Base-by-base conservation (phyloP, 179 eudicot genomes). In the Nepenthes alata region DNA sequence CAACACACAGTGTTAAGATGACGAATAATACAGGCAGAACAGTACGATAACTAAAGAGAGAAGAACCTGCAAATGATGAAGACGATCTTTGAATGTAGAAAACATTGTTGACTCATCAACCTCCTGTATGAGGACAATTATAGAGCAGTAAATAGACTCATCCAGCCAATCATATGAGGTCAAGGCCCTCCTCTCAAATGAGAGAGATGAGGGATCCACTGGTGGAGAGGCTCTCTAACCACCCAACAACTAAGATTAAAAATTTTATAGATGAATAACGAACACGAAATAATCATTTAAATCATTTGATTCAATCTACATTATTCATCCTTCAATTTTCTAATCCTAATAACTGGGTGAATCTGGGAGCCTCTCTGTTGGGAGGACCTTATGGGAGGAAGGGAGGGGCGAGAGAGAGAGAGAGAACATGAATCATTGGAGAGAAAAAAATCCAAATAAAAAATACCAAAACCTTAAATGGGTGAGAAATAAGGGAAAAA, bases 61-160 rank as follows among this genome's bases (percentile, higher is more conserved):
- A 49, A 45, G 16, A 67, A 74, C 97, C 96, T 78, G 88, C 70
- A 91, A 72, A 59, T 74, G 74, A 16, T 69, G 75, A 59, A 88
- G 83, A 54, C 95, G 85, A 69, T 88, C 91, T 75, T 79, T 78
- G 63, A 81, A 78, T 45, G 96, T 74, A 61, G 84, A 55, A 68
- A 83, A 88, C 58, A 62, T 58, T 63, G 71, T 77, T 47, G 67
- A 67, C 64, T 72, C 75, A 37, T 74, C 74, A 68, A 39, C 62
- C 66, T 78, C 79, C 94, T 89, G 71, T 55, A 70, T 64, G 59
- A 61, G 56, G 51, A 48, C 41, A 15, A 48, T 35, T n/a, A 64
- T 5, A 14, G 37, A 61, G 64, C 2, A 9, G 47, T 49, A 53
- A 55, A 53, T 12, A 7, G 11, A 35, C 38, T 62, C 47, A 60